A percentile compares a stretch with the other conserved stretches of the same genome.
phyloP scores from a whole-genome alignment of 805 yeast genomes.

The Lipomyces spencermartinsiae region DNA sequence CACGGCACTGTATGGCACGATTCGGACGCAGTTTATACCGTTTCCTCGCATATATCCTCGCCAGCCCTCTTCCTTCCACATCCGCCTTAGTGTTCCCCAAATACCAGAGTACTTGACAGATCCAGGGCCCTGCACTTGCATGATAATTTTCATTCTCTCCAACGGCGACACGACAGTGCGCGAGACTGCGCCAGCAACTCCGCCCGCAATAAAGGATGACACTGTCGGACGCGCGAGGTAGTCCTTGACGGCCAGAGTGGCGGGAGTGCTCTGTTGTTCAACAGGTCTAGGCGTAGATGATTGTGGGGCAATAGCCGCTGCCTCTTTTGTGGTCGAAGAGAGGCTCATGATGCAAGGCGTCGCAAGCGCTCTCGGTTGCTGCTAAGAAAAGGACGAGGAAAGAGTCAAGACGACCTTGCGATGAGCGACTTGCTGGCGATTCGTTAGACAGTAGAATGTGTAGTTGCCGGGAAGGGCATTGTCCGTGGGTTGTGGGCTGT shows the following conservation, averaged over 20 bases:
- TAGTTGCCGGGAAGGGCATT: background rate
- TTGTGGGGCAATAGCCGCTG: slow-evolving; percentile 6
- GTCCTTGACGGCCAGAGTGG: background rate
- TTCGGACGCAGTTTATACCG: slow-evolving; percentile 85
- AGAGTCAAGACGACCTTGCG: background rate
- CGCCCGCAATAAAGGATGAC: slow-evolving; percentile 91
- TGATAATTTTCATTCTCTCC: slow-evolving; percentile 89
- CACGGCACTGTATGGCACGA: slow-evolving; percentile 92
- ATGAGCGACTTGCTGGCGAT: background rate
- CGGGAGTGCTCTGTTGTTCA: background rate
- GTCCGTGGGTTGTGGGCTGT: background rate
- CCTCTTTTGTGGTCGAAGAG: slow-evolving; percentile 12
- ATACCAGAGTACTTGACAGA: slow-evolving; percentile 64
- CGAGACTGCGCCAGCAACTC: slow-evolving; percentile 93
- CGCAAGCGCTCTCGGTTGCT: background rate
- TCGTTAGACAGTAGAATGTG: background rate
- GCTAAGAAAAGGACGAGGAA: background rate
- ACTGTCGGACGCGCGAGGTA: slow-evolving; percentile 49
- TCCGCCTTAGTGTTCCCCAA: slow-evolving; percentile 71
- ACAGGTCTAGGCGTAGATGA: slow-evolving; percentile 8
- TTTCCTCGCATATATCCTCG: slow-evolving; percentile 90
- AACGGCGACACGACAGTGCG: slow-evolving; percentile 94
- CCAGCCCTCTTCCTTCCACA: slow-evolving; percentile 92
- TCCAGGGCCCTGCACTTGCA: slow-evolving; percentile 81
- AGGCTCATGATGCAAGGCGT: slow-evolving; percentile 10